Evolutionary conservation across 345 rosid species (phyloP), one percentile per base, ranked within the genome.

Genomic region (Jatropha curcas): DNA sequence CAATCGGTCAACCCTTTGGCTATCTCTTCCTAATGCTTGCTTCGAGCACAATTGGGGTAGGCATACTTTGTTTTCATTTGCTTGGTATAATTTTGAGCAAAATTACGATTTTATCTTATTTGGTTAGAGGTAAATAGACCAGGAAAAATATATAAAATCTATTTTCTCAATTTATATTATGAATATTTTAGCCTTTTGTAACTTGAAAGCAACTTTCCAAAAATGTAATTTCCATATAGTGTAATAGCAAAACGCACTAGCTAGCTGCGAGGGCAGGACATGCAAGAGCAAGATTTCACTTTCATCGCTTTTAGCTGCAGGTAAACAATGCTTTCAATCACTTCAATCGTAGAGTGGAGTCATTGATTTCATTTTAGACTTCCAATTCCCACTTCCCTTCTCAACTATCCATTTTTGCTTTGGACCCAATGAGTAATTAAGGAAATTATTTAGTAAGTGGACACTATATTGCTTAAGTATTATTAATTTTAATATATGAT

Each of bases 31-130:
- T 0, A 16, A 45, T 28, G 10, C 46, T 4, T 17, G 61, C 31
- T 51, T 62, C 12, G 1, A 50, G 27, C 61, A 62, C 48, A 45
- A 63, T 52, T 37, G 43, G 66, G 73, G 56, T 75, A 75, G 78
- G 78, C 62, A 37, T 2, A 22, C 41, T 46, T 33, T 58, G 48
- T 55, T 66, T 0, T 66, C 71, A 45, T 66, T 43, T 39, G 19
- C 13, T 46, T 46, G 20, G 19, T 46, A 46, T 46, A 46, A 46
- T 46, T 16, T n/a, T n/a, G n/a, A n/a, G n/a, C n/a, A n/a, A n/a
- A n/a, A n/a, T n/a, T n/a, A n/a, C n/a, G n/a, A n/a, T n/a, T n/a
- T n/a, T n/a, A n/a, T n/a, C n/a, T n/a, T n/a, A n/a, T n/a, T n/a
- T n/a, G n/a, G n/a, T n/a, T n/a, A n/a, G n/a, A n/a, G n/a, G n/a